phyloP scores from a whole-genome alignment of 805 yeast species.

The Cyberlindnera sargentensis region DNA sequence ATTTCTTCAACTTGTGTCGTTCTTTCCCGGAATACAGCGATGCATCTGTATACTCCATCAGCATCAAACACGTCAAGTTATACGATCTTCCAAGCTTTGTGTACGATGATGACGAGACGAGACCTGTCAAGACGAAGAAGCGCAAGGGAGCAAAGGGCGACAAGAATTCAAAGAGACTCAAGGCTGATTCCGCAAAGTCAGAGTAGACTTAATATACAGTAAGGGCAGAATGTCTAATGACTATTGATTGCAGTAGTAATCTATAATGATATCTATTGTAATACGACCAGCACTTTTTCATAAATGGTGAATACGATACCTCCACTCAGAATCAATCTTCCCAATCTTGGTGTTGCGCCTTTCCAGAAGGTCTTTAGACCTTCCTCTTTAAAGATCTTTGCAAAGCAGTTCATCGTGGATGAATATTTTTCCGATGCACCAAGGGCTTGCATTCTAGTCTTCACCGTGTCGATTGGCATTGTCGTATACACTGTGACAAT shows the following conservation, averaged over 20 bases:
- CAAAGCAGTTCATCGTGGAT: slow-evolving; percentile 78
- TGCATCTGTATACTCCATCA: slow-evolving; percentile 42
- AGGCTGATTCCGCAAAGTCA: slow-evolving; percentile 18
- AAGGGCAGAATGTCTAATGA: too few relatives aligned
- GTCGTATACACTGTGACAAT: slow-evolving; percentile 85
- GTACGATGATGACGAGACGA: slow-evolving; percentile 66
- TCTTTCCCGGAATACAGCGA: slow-evolving; percentile 65
- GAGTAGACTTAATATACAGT: neutral
- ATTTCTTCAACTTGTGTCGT: slow-evolving; percentile 76
- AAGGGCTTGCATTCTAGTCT: slow-evolving; percentile 94
- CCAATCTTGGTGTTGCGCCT: slow-evolving; percentile 96
- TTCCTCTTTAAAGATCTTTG: slow-evolving; percentile 72
- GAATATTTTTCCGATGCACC: slow-evolving; percentile 66
- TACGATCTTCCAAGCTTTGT: slow-evolving; percentile 83
- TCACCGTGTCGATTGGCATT: slow-evolving; percentile 94
- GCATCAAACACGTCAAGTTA: slow-evolving; percentile 66
- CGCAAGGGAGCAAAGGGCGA: slow-evolving; percentile 34
- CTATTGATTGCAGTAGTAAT: too few relatives aligned
- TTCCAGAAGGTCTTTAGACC: slow-evolving; percentile 93
- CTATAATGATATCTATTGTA: slow-evolving; percentile 6
- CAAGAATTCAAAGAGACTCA: slow-evolving; percentile 26
- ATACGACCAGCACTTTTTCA: slow-evolving; percentile 67
- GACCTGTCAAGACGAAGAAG: slow-evolving; percentile 63
- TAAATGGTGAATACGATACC: slow-evolving; percentile 96
- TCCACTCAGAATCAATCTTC: slow-evolving; percentile 87